A percentile compares a stretch with the other conserved stretches of the same genome.
Conservation (phyloP, 345 rosid genomes). For the Melaleuca alternifolia region DNA sequence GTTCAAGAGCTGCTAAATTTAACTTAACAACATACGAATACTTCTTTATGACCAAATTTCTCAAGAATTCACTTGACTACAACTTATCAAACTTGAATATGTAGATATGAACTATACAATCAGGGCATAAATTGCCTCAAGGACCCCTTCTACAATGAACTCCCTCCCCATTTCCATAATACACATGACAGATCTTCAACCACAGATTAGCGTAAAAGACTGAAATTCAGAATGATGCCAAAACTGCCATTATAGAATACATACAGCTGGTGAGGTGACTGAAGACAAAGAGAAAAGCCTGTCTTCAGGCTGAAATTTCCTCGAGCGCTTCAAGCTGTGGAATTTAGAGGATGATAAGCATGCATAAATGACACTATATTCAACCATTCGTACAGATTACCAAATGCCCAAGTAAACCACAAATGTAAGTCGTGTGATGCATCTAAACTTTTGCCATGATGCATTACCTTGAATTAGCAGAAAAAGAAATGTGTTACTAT, state of each 20-base stretch:
- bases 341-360: neutral
- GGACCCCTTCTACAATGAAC: neutral
- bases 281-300: slow-evolving; percentile 92
- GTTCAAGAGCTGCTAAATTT: neutral
- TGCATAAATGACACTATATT: neutral
- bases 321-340: slow-evolving; percentile 84
- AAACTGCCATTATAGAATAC: slow-evolving; percentile 8
- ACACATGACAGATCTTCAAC: neutral
- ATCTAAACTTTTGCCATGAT: neutral
- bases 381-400: neutral
- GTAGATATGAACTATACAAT: neutral
- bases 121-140: neutral
- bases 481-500: neutral
- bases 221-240: neutral
- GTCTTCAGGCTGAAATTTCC: slow-evolving; percentile 95
- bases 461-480: neutral
- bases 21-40: neutral
- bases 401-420: neutral
- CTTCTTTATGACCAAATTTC: neutral
- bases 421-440: neutral
- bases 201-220: neutral
- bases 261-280: slow-evolving; percentile 84
- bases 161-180: neutral
- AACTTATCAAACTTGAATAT: neutral
- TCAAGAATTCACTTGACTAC: neutral